Conservation (phyloP, 139 green algal species). For the Picochlorum sp. region DNA sequence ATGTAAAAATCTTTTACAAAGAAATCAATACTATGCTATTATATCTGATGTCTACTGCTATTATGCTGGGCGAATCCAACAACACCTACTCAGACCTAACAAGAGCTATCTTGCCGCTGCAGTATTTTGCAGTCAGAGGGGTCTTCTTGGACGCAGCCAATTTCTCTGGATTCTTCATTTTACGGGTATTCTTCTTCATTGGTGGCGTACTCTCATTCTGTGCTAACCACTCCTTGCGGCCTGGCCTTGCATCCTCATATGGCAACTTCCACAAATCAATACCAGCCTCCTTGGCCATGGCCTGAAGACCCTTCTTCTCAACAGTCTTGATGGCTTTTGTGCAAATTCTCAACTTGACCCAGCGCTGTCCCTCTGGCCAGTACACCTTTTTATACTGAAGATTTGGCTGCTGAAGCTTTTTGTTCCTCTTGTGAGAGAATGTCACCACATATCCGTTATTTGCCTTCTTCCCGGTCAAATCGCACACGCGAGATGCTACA, state of each 20-base stretch:
- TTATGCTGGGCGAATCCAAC: too few species aligned
- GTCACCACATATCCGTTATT: constrained; percentile 96
- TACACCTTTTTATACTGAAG: constrained; percentile 68
- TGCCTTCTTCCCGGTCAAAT: constrained; percentile 84
- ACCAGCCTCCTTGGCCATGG: constrained; percentile 81
- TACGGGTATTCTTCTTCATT: constrained; percentile 39
- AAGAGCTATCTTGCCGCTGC: constrained; percentile 29
- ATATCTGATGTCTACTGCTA: neutral
- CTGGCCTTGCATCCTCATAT: constrained; percentile 51
- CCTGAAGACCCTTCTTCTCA: constrained; percentile 83
- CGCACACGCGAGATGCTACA: constrained; percentile 53
- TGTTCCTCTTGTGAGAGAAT: constrained; percentile 97
- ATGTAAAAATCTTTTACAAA: neutral
- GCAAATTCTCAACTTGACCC: constrained; percentile 68
- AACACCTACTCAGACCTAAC: constrained; percentile 14
- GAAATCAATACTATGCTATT: constrained; percentile 3
- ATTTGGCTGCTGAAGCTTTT: constrained; percentile 93
- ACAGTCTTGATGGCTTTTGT: constrained; percentile 71
- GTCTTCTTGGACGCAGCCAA: constrained; percentile 65
- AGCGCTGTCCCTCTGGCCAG: constrained; percentile 54
- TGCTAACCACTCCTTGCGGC: constrained; percentile 47
- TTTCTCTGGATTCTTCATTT: constrained; percentile 86
- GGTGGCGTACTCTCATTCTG: constrained; percentile 16
- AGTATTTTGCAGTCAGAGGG: constrained; percentile 41
- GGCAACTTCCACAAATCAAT: constrained; percentile 83